Base-by-base conservation (phyloP, 805 yeast species). In the Myxozyma geophila region DNA sequence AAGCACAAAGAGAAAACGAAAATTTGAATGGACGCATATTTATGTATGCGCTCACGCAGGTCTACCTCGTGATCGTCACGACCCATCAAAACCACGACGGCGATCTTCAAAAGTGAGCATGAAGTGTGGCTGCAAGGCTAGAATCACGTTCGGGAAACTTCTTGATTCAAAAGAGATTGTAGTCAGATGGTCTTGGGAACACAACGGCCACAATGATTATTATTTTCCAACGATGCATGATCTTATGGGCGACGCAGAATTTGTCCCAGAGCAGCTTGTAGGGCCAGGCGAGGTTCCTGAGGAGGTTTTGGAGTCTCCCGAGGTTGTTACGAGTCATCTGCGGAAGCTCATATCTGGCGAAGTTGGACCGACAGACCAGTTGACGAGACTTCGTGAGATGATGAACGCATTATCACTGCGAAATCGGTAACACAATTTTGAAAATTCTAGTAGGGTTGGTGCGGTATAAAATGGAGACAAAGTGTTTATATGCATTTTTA, bases 11-110 rank as follows among this genome's bases (percentile, higher is more conserved):
- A 15, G 55, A 5, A 44, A 46, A 28, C 43, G 47, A 23, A 60
- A 55, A 70, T 86, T 85, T 89, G 86, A 86, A n/a, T 28, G 68
- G 58, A 51, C 57, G 39, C 51, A 33, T 13, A 46, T 64, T 19
- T 59, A 60, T 47, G 59, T 54, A 13, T 60, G 61, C 58, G 54
- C 60, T 23, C 59, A 59, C 49, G 53, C 53, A 44, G 61, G 53
- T 36, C 33, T 43, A 19, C 62, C 61, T 5, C 58, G 62, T 13
- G 66, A 56, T 40, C 56, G 64, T 19, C 66, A 56, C 33, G 67
- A 62, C 36, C 67, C 64, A n/a, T 12, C 44, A 13, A 57, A 60
- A 50, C 62, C 39, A n/a, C 62, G 62, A 12, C 60, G 66, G n/a
- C 17, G 39, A 33, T 23, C 60, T 1, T 53, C 39, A 17, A 50